These are phyloP conservation scores for Aspergillus floridensis DNA, from an alignment of 2,329 filamentous ascomycete genomes.

Conservation along the genomic window DNA sequence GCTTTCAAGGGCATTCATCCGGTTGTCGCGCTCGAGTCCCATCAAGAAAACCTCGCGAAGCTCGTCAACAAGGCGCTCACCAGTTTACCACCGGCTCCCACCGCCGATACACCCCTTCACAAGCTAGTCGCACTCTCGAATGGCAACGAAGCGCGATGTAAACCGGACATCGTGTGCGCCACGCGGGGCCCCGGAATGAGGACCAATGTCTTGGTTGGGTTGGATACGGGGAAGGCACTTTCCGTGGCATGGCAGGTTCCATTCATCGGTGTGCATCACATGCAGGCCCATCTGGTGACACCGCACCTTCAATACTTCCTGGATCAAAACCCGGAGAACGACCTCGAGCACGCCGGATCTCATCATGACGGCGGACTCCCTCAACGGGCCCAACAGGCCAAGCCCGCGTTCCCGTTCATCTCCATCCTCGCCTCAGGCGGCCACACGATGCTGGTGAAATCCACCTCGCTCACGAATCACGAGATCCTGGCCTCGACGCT, in stretches of 20 bases:
- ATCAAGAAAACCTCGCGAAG: constrained; percentile 66
- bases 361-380: background rate
- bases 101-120: constrained; percentile 7
- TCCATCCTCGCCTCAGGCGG: constrained; percentile 88
- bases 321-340: constrained; percentile 24
- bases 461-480: constrained; percentile 66
- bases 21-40: constrained; percentile 68
- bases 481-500: constrained; percentile 67
- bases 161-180: constrained; percentile 81
- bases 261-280: constrained; percentile 85
- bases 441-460: constrained; percentile 82
- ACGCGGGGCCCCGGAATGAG: constrained; percentile 90
- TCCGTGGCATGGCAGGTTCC: constrained; percentile 80
- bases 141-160: constrained; percentile 35
- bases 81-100: constrained; percentile 48
- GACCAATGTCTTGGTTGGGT: constrained; percentile 70
- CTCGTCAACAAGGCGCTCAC: constrained; percentile 65
- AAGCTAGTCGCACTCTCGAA: constrained; percentile 21
- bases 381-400: background rate
- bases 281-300: constrained; percentile 94
- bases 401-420: constrained; percentile 75
- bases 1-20: constrained; percentile 78
- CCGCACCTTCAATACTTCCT: constrained; percentile 71
- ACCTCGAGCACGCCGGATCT: constrained; percentile 7
- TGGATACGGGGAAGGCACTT: constrained; percentile 84